Conservation (phyloP, 192 early-diverging fungal species). For the Rhizophlyctis rosea region DNA sequence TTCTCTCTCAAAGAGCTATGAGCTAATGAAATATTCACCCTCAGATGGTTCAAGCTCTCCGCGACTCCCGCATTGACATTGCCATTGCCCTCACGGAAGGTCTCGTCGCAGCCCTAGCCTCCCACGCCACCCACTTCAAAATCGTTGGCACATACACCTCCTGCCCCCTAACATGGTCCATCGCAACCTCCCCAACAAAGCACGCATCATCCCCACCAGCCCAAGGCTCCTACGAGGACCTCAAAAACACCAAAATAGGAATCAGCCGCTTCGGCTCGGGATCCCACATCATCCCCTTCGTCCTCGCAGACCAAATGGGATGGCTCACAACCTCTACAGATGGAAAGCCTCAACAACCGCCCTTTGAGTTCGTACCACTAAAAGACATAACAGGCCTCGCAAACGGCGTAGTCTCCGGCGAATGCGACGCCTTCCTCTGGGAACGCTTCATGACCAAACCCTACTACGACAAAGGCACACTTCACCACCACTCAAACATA, state of each 20-base stretch:
- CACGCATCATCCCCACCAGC: conserved; percentile 16
- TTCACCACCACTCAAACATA: conserved; percentile 71
- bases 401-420: conserved; percentile 58
- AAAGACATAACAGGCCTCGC: conserved; percentile 73
- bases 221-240: conserved; percentile 22
- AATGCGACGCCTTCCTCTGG: conserved; percentile 83
- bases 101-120: conserved; percentile 48
- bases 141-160: conserved; percentile 80
- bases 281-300: conserved; percentile 58
- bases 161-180: conserved; percentile 61
- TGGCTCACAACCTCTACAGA: conserved; percentile 41
- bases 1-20: too few relatives aligned
- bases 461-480: conserved; percentile 65
- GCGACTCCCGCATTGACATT: conserved; percentile 67
- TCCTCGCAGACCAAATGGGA: conserved; percentile 61
- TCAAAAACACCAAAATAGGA: conserved; percentile 13
- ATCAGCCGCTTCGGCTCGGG: conserved; percentile 75
- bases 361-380: conserved; percentile 66
- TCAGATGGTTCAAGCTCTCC: conserved; percentile 67
- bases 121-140: conserved; percentile 57
- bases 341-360: conserved; percentile 17
- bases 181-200: conserved; percentile 32
- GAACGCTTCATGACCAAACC: conserved; percentile 89
- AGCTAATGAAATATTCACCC: not conserved
- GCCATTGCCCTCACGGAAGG: conserved; percentile 90